Base-by-base conservation (phyloP, 352 stramenopile species). In the Pythium volutum region DNA sequence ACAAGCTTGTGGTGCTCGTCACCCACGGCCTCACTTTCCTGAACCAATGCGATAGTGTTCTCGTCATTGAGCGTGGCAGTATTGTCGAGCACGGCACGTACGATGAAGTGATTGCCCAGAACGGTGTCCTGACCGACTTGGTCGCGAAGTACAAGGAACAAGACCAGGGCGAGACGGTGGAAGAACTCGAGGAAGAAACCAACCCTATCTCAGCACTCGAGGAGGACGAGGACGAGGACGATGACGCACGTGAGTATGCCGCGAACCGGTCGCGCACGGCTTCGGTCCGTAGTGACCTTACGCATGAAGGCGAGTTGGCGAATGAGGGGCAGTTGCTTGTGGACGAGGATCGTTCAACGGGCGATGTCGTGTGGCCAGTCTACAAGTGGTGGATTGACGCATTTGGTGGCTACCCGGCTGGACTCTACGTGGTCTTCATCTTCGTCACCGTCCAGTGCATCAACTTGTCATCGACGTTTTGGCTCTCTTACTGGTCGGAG, bases 401-500 rank as follows among this genome's bases (percentile, higher is more conserved):
- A 0, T 89, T 89, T 48, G 84, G 81, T 25, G 83, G 83, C 12
- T 65, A 77, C 23, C 70, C 66, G 12, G 75, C 76, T 18, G 76
- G 66, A 6, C 62, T 82, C 26, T 36, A 81, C 15, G 77, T 90
- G 15, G 55, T 92, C 20, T 34, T 89, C 6, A 74, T 69, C 16
- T 90, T 81, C 67, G 66, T 81, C 16, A 55, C 64, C 8, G 77
- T 77, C 3, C 77, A 92, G 59, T 70, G 65, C 12, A 62, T 88
- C 34, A 77, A 66, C 25, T 48, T 92, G 18, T n/a, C 81, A 22
- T 75, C 79, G 48, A 91, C 81, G 10, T 42, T 91, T 38, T 99
- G 93, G 93, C 81, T 99, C 20, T 97, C 92, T n/a, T 93, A 97
- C 62, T 99, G 95, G 91, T 93, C 91, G 23, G 77, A 93, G 49